Base-by-base conservation (phyloP, 495 filamentous ascomycete species). In the Xylona heveae region DNA sequence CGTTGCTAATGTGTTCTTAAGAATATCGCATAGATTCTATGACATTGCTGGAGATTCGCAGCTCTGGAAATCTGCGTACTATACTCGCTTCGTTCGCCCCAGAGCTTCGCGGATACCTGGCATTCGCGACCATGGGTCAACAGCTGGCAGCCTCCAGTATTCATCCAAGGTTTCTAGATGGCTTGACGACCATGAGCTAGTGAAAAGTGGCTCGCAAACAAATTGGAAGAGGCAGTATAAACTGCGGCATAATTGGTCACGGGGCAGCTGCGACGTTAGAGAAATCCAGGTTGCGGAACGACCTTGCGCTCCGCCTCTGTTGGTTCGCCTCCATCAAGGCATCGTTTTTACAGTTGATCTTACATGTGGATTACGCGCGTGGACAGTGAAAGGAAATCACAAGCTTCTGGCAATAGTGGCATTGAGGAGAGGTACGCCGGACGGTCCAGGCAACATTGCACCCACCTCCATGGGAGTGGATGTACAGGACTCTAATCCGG, bases 201-300 rank as follows among this genome's bases (percentile, higher is more conserved):
- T 67, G 12, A 52, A 53, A 26, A 59, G 56, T 19, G 62, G 56
- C 21, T 50, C 39, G 14, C 42, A 48, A 14, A 76, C 68, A 9
- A 63, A 78, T 50, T 97, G 88, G 88, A 94, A 94, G 58, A 61
- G 64, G 32, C 77, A 88, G 41, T 97, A 84, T 51, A 82, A 75
- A 43, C 61, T 94, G 21, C 66, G 78, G 31, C 77, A 94, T 45
- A 95, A 95, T 49, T 97, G 88, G 88, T 67, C 73, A 12, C 69
- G 64, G 38, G 88, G 88, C 16, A 71, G 67, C 39, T 93, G 84
- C 38, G 69, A 66, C 27, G 66, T 91, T 2, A 74, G 71, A 18
- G 76, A 91, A 50, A 62, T 92, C 15, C 56, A 64, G 37, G 63
- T 93, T 19, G 60, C 68, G 14, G 53, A 63, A 31, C 42, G 48